Percentiles rank a stretch among this genome's conserved stretches.
Conservation (phyloP, 1,284 basidiomycete species). For the Mycena citricolor region DNA sequence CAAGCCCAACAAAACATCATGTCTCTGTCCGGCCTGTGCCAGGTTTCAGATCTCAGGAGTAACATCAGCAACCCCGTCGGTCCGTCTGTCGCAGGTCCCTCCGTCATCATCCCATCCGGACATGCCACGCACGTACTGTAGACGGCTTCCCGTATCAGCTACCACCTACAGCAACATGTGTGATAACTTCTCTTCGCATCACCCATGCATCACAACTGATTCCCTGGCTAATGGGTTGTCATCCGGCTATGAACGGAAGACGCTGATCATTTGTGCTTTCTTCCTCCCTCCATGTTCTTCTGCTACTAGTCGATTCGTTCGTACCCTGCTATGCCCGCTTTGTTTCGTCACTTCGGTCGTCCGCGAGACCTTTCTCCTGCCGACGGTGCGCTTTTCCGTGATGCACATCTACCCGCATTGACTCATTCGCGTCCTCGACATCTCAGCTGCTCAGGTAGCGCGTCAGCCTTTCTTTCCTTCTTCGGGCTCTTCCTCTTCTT, state of each 20-base stretch:
- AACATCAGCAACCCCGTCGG: too few relatives aligned
- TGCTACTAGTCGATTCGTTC: constrained; percentile 5
- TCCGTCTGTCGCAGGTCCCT: too few relatives aligned
- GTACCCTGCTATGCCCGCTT: constrained; percentile 12
- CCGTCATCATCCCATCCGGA: too few relatives aligned
- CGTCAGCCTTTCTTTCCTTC: constrained; percentile 4
- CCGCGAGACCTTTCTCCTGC: constrained; percentile 10
- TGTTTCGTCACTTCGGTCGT: constrained; percentile 3
- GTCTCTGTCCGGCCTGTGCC: too few relatives aligned
- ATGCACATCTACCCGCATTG: background rate
- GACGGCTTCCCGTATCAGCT: too few relatives aligned
- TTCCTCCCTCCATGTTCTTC: constrained; percentile 17
- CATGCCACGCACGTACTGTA: too few relatives aligned
- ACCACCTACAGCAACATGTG: too few relatives aligned
- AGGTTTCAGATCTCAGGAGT: too few relatives aligned
- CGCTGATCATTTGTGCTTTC: constrained; percentile 4
- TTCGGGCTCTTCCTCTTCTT: constrained; percentile 4
- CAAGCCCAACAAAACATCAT: too few relatives aligned
- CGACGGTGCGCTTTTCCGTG: background rate
- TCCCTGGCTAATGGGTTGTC: too few relatives aligned
- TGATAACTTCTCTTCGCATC: too few relatives aligned
- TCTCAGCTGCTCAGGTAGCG: constrained; percentile 21
- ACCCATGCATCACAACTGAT: background rate
- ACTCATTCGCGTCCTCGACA: background rate
- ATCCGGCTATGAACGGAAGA: too few relatives aligned